Base-by-base conservation (phyloP, 257 asterid species). In the Fraxinus cuspidata region DNA sequence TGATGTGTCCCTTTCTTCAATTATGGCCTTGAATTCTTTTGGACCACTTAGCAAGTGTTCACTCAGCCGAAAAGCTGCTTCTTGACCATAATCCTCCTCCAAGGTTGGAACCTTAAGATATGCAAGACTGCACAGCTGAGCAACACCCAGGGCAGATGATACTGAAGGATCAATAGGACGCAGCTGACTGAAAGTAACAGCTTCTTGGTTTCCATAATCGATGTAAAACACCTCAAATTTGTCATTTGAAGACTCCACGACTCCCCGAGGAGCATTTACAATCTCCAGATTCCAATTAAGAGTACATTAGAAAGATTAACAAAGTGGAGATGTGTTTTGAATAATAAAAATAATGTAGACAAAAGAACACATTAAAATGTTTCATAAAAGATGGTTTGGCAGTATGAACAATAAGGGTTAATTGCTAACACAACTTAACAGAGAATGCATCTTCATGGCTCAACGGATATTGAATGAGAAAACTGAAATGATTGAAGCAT, bases 171-270 rank as follows among this genome's bases (percentile, higher is more conserved):
- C 97, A 35, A 93, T 81, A 0, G 96, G 96, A n/a, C 97, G 97
- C 81, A 93, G 63, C 35, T 86, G 87, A 74, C 90, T 89, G 92
- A 85, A 94, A 11, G 97, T 68, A 80, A 92, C 92, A 1, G 34
- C 81, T 84, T 96, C 98, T 89, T 96, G 99, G 82, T 96, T 96
- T 60, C 99, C 99, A 37, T 90, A 96, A 76, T 96, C 99, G 0
- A 93, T 80, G 84, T 96, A 96, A 68, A 96, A 96, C 72, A 93
- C 99, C 89, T 96, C 99, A 81, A 90, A 96, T 86, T 81, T 81
- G 82, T 96, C 99, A 1, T 75, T 81, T 68, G 90, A 72, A 68
- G 99, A 90, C 73, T 87, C 84, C 74, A 93, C 98, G 58, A 82
- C 80, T 66, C 91, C 92, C 31, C 97, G 94, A 28, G 97, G 97